phyloP scores from a whole-genome alignment of 345 rosid species.

The Aquilaria malaccensis region DNA sequence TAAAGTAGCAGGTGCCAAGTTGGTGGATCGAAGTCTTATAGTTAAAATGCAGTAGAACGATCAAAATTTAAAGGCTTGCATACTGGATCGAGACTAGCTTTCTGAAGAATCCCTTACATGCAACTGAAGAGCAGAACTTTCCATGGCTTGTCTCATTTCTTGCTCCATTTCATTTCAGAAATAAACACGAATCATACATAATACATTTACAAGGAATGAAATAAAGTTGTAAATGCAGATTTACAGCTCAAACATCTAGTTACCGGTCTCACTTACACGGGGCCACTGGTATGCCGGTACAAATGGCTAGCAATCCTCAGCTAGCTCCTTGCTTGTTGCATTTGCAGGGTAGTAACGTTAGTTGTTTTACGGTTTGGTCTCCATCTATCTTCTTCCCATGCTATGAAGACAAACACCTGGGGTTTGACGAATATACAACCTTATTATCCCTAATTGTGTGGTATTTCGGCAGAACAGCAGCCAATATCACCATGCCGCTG shows the following conservation, averaged over 20 bases:
- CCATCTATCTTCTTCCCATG: neutral
- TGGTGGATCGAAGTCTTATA: conserved; percentile 55
- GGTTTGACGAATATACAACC: conserved; percentile 32
- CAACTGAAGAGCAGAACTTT: no score
- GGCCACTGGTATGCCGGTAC: no score
- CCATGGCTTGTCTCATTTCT: no score
- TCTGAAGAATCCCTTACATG: no score
- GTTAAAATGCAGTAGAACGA: conserved; percentile 46
- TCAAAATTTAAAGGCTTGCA: no score
- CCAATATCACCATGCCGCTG: conserved; percentile 52
- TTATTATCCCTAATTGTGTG: conserved; percentile 23
- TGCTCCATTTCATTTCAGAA: neutral
- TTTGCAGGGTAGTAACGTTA: no score
- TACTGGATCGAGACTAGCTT: no score
- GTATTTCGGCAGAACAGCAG: conserved; percentile 58
- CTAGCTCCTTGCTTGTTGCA: no score
- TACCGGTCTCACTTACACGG: no score
- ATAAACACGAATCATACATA: neutral
- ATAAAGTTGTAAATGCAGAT: neutral
- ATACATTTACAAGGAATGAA: neutral
- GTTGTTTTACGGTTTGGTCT: no score
- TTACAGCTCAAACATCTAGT: no score
- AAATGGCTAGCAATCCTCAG: no score
- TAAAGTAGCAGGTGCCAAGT: conserved; percentile 81
- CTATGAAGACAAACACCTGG: conserved; percentile 46